phyloP scores from a whole-genome alignment of 768 basidiomycete genomes.

The Mycena venus region DNA sequence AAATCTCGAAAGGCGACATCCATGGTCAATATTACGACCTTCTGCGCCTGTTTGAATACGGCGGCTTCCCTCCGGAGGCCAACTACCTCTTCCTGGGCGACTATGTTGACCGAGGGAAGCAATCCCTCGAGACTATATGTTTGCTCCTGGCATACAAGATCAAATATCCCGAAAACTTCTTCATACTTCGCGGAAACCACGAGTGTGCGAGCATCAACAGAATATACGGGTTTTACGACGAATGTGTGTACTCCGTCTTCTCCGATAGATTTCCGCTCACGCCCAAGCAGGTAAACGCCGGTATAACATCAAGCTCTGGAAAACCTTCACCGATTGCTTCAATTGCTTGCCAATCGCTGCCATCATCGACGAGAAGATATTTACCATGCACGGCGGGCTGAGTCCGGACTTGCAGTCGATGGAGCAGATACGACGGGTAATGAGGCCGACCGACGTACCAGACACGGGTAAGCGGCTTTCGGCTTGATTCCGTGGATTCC shows the following conservation, averaged over 20 bases:
- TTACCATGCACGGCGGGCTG: conserved; percentile 99
- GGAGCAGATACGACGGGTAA: conserved; percentile 99
- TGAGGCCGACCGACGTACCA: conserved; percentile 99
- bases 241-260: conserved; percentile 76
- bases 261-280: conserved; percentile 5
- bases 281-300: conserved; percentile 89
- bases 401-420: conserved; percentile 98
- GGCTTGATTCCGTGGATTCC: background rate
- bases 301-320: conserved; percentile 99
- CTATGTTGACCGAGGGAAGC: conserved; percentile 99
- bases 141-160: conserved; percentile 99
- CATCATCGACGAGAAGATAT: conserved; percentile 99
- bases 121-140: conserved; percentile 98
- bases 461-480: conserved; percentile 82
- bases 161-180: conserved; percentile 99
- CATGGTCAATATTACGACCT: conserved; percentile 99
- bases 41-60: conserved; percentile 97
- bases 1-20: conserved; percentile 81
- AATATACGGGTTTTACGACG: conserved; percentile 99
- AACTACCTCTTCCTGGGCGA: conserved; percentile 99
- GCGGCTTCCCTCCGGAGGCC: conserved; percentile 99
- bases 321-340: conserved; percentile 99
- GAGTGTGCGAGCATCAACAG: conserved; percentile 99
- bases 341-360: conserved; percentile 99
- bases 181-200: conserved; percentile 98